Percentiles rank a stretch among this genome's conserved stretches.
Evolutionary conservation across 176 grass and related monocot species (phyloP).

Genomic region (Aegilops sharonensis): DNA sequence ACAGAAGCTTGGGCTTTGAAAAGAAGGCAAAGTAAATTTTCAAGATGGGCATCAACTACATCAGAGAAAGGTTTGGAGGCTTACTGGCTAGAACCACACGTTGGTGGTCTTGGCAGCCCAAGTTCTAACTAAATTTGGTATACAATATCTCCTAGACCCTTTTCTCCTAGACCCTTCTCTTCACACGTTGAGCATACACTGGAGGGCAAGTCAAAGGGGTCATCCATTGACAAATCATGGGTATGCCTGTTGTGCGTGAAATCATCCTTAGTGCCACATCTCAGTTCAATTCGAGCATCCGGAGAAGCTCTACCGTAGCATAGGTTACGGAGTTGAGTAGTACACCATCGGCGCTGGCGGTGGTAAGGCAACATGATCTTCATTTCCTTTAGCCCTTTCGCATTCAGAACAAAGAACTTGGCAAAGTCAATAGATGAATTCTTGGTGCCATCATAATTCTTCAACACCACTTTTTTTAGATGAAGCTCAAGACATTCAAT

Average conservation of each 20-base stretch:
- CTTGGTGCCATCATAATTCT: background rate
- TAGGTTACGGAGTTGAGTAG: background rate
- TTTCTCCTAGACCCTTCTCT: too few species aligned
- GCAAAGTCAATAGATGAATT: background rate
- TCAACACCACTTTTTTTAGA: background rate
- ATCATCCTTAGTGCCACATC: background rate
- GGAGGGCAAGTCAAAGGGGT: background rate
- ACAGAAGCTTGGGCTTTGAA: too few species aligned
- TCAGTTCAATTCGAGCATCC: background rate
- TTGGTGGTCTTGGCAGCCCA: too few species aligned
- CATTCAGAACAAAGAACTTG: constrained; percentile 15
- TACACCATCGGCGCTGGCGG: background rate
- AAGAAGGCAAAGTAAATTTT: too few species aligned
- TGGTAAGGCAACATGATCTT: background rate
- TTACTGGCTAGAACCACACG: too few species aligned
- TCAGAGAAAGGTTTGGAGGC: too few species aligned
- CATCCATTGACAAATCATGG: background rate
- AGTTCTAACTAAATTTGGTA: too few species aligned
- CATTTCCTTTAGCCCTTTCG: background rate
- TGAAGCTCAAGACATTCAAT: background rate
- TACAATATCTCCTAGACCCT: too few species aligned
- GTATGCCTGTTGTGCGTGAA: background rate
- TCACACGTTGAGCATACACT: background rate
- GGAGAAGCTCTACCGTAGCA: background rate
- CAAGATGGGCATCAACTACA: too few species aligned